Percentiles rank a stretch among this genome's conserved stretches.
Evolutionary conservation across 495 filamentous ascomycete species (phyloP).

Genomic region (Saxophila tyrrhenica): DNA sequence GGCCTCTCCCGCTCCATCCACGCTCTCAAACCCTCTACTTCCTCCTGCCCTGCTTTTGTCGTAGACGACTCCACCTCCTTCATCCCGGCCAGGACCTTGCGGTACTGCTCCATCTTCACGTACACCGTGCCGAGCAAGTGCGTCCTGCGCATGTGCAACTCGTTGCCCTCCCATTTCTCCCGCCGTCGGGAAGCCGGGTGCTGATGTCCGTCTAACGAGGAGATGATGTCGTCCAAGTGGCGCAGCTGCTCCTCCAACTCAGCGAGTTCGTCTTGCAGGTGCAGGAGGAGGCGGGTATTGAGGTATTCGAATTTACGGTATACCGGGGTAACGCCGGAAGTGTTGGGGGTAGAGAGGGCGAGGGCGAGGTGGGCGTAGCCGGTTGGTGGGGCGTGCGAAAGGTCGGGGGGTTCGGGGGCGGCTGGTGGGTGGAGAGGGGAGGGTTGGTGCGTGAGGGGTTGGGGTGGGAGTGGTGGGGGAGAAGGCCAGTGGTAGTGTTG

Average conservation of each 20-base stretch:
- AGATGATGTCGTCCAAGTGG: constrained; percentile 58
- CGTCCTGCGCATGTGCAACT: constrained; percentile 60
- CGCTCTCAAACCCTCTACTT: constrained; percentile 51
- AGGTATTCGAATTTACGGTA: constrained; percentile 77
- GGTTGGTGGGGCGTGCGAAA: constrained; percentile 38
- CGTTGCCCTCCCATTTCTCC: constrained; percentile 53
- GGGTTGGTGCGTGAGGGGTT: constrained; percentile 17
- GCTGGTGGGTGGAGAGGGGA: constrained; percentile 20
- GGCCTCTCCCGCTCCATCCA: constrained; percentile 54
- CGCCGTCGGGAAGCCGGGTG: constrained; percentile 54
- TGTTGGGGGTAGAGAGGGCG: constrained; percentile 37
- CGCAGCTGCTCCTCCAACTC: constrained; percentile 27
- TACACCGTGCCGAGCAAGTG: constrained; percentile 60
- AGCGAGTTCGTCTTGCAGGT: constrained; percentile 43
- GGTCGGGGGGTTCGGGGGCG: constrained; percentile 24
- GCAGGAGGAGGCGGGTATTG: constrained; percentile 74
- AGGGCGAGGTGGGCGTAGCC: constrained; percentile 60
- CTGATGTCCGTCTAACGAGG: constrained; percentile 38
- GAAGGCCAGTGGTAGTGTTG: constrained; percentile 19
- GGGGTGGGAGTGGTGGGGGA: constrained; percentile 1
- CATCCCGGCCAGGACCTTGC: constrained; percentile 56
- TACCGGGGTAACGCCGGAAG: constrained; percentile 38
- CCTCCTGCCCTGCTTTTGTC: constrained; percentile 41
- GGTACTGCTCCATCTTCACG: constrained; percentile 73
- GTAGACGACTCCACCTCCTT: constrained; percentile 46